Evolutionary conservation across 108 stramenopile genomes (phyloP), one percentile per base, ranked within the genome.

Genomic region (Chaetoceros muelleri): DNA sequence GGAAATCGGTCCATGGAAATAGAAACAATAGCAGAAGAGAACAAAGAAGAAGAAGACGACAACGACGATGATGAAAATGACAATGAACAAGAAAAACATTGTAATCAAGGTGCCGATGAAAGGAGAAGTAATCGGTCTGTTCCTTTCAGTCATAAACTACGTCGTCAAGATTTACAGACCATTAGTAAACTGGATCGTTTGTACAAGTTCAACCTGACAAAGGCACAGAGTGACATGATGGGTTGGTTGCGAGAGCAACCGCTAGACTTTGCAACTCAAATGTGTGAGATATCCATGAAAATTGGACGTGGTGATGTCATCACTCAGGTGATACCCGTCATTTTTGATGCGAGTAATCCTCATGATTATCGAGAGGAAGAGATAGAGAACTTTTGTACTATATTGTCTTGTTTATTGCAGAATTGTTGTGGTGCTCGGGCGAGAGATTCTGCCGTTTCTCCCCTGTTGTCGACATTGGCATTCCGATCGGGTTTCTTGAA

Each of bases 151-250:
- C 65, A 47, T 65, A 76, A 27, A 13, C 34, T 40, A 40, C 34
- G 34, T 10, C 60, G 78, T 19, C 65, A 76, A 51, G 80, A 85
- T 29, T 55, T 85, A 21, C 67, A 72, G 64, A 85, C 83, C 0
- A 19, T 79, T 49, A 64, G 58, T 20, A 85, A 76, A 58, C 61
- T 85, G 28, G 83, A 85, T 28, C 45, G 50, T n/a, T 16, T 81
- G 30, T 84, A 74, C 71, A 73, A 55, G 66, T 69, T 10, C 45
- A 57, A 17, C 53, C 44, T 34, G 24, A 64, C 54, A 46, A 80
- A 64, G 46, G 50, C 31, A 19, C 52, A 34, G 0, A n/a, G 51
- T 24, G 48, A 64, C 24, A 31, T 50, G 18, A 50, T 57, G 58
- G 23, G 23, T 23, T 10, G n/a, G 25, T 30, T 46, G 55, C 1